Evolutionary conservation across 192 early-diverging fungal genomes (phyloP).

Genomic region (Geranomyces variabilis): DNA sequence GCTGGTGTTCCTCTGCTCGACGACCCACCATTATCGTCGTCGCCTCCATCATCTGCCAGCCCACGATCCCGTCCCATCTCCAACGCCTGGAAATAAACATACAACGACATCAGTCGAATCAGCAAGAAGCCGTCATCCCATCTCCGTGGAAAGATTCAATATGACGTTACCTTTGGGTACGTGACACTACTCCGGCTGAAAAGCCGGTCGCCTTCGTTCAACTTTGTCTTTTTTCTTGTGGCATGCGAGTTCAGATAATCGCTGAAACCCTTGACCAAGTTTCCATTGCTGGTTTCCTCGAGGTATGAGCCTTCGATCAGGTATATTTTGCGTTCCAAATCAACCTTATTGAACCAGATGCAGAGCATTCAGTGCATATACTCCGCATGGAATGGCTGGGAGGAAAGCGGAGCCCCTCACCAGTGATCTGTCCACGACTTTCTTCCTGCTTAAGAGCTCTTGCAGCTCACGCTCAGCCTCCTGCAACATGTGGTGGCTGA

Average conservation of each 20-base stretch:
- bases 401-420: slow-evolving; percentile 41
- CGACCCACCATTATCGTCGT: not conserved
- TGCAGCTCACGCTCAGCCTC: slow-evolving; percentile 80
- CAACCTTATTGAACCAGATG: slow-evolving; percentile 45
- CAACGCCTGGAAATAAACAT: slow-evolving; percentile 43
- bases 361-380: not conserved
- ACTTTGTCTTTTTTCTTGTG: slow-evolving; percentile 65
- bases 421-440: slow-evolving; percentile 76
- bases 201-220: slow-evolving; percentile 79
- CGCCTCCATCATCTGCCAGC: slow-evolving; percentile 11
- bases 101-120: slow-evolving; percentile 74
- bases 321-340: slow-evolving; percentile 81
- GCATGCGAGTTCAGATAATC: slow-evolving; percentile 71
- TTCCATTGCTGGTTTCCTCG: slow-evolving; percentile 84
- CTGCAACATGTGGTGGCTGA: slow-evolving; percentile 30
- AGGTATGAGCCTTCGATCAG: slow-evolving; percentile 86
- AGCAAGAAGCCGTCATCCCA: not conserved
- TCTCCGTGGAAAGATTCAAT: not conserved
- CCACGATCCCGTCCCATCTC: slow-evolving; percentile 15
- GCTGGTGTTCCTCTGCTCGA: slow-evolving; percentile 16
- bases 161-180: slow-evolving; percentile 36
- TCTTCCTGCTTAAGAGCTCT: slow-evolving; percentile 76
- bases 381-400: not conserved
- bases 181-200: slow-evolving; percentile 78
- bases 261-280: slow-evolving; percentile 88